These are phyloP conservation scores for Triticum monococcum DNA, from an alignment of 176 grass and related monocot species.

Conservation along the genomic window DNA sequence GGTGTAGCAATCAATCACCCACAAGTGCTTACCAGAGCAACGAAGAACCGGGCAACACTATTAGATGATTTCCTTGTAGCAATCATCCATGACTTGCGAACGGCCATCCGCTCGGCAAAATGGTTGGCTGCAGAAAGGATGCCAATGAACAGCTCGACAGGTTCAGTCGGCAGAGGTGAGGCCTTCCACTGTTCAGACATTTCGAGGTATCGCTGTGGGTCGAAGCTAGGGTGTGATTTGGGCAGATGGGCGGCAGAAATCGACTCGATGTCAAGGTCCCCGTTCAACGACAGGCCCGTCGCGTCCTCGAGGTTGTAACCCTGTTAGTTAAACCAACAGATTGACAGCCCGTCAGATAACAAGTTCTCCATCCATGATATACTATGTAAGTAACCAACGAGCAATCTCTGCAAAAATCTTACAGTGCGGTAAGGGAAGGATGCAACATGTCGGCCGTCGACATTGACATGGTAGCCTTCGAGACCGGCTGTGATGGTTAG, in stretches of 20 bases:
- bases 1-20: neutral
- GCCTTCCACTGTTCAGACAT: conserved; percentile 62
- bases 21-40: conserved; percentile 53
- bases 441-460: conserved; percentile 55
- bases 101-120: conserved; percentile 79
- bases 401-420: conserved; percentile 18
- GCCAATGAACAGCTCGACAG: conserved; percentile 64
- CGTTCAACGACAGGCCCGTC: conserved; percentile 59
- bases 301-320: conserved; percentile 72
- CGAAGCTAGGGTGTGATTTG: conserved; percentile 52
- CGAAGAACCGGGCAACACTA: conserved; percentile 63
- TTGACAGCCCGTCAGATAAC: neutral
- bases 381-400: neutral
- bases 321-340: conserved; percentile 18
- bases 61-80: conserved; percentile 50
- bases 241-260: conserved; percentile 44
- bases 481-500: conserved; percentile 64
- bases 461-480: conserved; percentile 71
- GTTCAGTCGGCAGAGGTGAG: conserved; percentile 45
- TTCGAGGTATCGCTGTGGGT: conserved; percentile 55
- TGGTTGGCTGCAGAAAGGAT: conserved; percentile 73
- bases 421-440: conserved; percentile 80
- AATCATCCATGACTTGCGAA: conserved; percentile 74
- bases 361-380: neutral
- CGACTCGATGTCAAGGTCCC: conserved; percentile 54